A percentile compares a stretch with the other conserved stretches of the same genome.
Conservation (phyloP, 2,329 filamentous ascomycete genomes). For the Monosporascus sp. region DNA sequence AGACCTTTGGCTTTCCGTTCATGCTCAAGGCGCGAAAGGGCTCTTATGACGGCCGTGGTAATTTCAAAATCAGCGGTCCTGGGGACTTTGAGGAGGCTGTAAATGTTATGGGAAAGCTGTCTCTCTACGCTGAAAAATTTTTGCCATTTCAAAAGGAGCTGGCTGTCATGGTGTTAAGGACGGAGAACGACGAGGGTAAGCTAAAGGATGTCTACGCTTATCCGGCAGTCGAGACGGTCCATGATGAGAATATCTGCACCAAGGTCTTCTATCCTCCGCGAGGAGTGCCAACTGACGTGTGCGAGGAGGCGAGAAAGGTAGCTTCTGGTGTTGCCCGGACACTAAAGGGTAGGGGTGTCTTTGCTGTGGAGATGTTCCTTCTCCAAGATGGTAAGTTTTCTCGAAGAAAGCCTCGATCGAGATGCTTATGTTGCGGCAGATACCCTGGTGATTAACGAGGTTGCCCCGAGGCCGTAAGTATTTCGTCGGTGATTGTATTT, state of each 20-base stretch:
- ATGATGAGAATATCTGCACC: constrained; percentile 94
- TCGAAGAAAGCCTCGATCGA: too few species aligned
- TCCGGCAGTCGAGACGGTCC: constrained; percentile 88
- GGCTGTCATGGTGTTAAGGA: constrained; percentile 92
- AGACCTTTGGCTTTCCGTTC: constrained; percentile 70
- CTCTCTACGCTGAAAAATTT: constrained; percentile 87
- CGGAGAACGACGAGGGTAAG: constrained; percentile 57
- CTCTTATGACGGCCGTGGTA: constrained; percentile 84
- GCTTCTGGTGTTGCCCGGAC: constrained; percentile 73
- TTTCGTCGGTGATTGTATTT: too few species aligned
- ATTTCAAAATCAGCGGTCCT: constrained; percentile 43
- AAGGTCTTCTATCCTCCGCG: constrained; percentile 83
- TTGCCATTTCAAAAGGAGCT: constrained; percentile 80
- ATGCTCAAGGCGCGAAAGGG: constrained; percentile 91
- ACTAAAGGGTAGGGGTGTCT: constrained; percentile 85
- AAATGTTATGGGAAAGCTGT: constrained; percentile 61
- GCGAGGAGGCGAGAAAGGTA: constrained; percentile 56
- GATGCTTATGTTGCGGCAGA: too few species aligned
- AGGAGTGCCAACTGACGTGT: constrained; percentile 53
- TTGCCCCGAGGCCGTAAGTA: constrained; percentile 20
- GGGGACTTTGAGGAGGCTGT: constrained; percentile 57
- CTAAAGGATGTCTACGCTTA: constrained; percentile 60
- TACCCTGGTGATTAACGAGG: constrained; percentile 64
- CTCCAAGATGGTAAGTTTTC: constrained; percentile 61
- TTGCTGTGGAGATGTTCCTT: constrained; percentile 95